Evolutionary conservation across 2,329 filamentous ascomycete species (phyloP), one percentile per base, ranked within the genome.

Genomic region (Ophiosphaerella korrae): DNA sequence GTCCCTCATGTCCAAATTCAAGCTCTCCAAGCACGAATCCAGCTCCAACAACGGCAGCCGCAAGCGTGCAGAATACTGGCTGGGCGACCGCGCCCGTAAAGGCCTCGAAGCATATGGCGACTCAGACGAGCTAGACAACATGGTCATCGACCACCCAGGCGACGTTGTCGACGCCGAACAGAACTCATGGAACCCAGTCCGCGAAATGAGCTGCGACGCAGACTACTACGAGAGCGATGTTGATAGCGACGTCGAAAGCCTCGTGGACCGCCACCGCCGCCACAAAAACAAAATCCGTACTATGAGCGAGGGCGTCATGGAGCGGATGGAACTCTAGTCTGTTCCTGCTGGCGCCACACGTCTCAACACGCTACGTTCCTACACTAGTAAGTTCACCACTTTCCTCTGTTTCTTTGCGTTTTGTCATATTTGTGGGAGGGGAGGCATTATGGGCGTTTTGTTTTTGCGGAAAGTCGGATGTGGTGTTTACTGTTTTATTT

Each of bases 11-110:
- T 66, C 64, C 36, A 74, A 70, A 31, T 72, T 71, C 49, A 75
- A 74, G 50, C 66, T 67, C 34, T 70, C 73, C 3, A 81, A 81
- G 55, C 70, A 77, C 45, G 77, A 79, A 39, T 67, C 77, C 14
- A 81, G 77, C 13, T 77, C 82, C 40, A 78, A 74, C 45, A 74
- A 71, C 36, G 85, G 86, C 32, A 87, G 87, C 7, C 84, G 84
- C 64, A 97, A 97, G 78, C 87, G 92, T 40, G 90, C 91, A 12
- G 84, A 83, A 54, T 97, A 90, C 74, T 97, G 92, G 93, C 82
- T 97, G 3, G 91, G 92, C 36, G 86, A 90, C 54, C 81, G 77
- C 34, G 78, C 80, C 3, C 74, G 74, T 74, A 73, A 73, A 37
- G 76, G 76, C 36, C 70, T 76, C 9, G 74, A 76, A 29, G 73